A percentile compares a stretch with the other conserved stretches of the same genome.
Evolutionary conservation across 257 asterid genomes (phyloP).

Genomic region (Avicennia marina): DNA sequence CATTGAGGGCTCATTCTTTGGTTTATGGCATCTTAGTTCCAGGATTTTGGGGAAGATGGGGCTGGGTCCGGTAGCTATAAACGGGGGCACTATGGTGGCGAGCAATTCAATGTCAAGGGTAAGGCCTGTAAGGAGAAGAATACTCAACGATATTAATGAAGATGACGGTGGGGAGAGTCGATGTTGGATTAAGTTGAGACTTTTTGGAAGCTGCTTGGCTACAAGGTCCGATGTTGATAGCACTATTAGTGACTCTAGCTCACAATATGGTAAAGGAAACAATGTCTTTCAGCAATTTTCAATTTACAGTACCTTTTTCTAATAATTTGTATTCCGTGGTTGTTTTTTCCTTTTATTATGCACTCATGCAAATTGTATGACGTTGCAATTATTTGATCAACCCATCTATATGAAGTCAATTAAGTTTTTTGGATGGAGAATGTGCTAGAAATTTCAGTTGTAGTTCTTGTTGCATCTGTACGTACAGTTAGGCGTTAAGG

Average conservation of each 20-base stretch:
- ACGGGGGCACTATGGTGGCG: conserved; percentile 25
- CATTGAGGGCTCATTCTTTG: conserved; percentile 21
- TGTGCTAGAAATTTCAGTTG: not conserved
- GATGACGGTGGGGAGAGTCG: conserved; percentile 36
- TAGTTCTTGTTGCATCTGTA: too few relatives aligned
- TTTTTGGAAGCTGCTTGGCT: conserved; percentile 62
- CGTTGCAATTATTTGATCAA: too few relatives aligned
- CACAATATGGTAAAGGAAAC: conserved; percentile 46
- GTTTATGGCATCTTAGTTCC: conserved; percentile 21
- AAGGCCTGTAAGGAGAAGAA: conserved; percentile 27
- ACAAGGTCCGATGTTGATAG: conserved; percentile 60
- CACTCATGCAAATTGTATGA: not conserved
- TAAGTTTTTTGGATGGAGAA: not conserved
- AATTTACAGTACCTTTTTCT: not conserved
- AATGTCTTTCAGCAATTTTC: not conserved
- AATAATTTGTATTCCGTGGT: not conserved
- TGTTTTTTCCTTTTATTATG: too few relatives aligned
- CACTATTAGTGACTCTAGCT: conserved; percentile 54
- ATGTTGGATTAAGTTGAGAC: conserved; percentile 60
- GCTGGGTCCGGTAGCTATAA: conserved; percentile 33
- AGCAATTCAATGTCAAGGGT: conserved; percentile 37
- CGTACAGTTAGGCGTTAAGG: too few relatives aligned
- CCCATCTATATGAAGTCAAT: too few relatives aligned
- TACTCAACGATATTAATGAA: conserved; percentile 40
- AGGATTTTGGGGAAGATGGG: conserved; percentile 52